phyloP scores from a whole-genome alignment of 2,329 filamentous ascomycete genomes.

The Macroventuria anomochaeta region DNA sequence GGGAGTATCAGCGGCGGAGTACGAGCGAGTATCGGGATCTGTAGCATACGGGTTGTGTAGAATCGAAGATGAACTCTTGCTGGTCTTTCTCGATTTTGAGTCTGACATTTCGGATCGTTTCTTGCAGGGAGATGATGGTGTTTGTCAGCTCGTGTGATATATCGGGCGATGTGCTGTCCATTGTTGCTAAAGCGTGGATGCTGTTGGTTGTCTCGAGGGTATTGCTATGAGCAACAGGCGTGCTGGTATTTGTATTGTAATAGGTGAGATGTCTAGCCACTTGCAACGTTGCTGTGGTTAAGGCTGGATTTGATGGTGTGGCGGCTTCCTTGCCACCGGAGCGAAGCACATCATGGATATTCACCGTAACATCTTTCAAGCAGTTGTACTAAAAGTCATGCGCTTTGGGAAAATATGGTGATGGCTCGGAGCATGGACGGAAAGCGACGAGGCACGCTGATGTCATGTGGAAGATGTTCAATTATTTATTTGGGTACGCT shows the following conservation, averaged over 20 bases:
- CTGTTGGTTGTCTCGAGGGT: too few species aligned
- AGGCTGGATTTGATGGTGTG: background rate
- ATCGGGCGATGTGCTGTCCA: background rate
- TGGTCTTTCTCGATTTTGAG: background rate
- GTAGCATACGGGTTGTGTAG: conserved; percentile 2
- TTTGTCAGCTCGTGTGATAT: conserved; percentile 8
- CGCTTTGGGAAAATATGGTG: too few species aligned
- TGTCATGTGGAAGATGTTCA: too few species aligned
- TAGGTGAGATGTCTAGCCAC: background rate
- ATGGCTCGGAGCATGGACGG: too few species aligned
- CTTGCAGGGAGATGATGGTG: conserved; percentile 11
- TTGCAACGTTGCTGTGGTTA: background rate
- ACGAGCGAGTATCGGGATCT: background rate
- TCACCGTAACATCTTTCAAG: too few species aligned
- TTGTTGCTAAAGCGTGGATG: background rate
- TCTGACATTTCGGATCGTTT: conserved; percentile 1
- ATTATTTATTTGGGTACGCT: too few species aligned
- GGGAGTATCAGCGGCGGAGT: background rate
- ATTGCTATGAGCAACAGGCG: too few species aligned
- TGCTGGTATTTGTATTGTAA: background rate
- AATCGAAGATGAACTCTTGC: background rate
- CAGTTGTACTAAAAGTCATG: too few species aligned
- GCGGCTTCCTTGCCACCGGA: conserved; percentile 6
- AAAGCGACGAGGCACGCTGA: too few species aligned
- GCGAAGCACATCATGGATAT: background rate